Base-by-base conservation (phyloP, 176 grass and related monocot species). In the Saccharum spontaneum region DNA sequence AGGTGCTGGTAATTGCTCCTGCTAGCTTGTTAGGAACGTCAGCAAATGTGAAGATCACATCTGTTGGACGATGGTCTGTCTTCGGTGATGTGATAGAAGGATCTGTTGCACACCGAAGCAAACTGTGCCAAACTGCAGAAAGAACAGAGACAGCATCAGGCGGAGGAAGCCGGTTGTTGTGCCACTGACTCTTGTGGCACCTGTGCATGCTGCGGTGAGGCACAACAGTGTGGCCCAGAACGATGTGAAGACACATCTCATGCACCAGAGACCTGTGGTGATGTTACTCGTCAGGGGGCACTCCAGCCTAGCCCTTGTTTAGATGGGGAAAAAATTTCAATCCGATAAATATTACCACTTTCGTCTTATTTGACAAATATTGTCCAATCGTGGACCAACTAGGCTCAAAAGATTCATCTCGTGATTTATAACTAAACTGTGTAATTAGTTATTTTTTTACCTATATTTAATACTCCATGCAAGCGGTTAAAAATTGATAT, bases 1-100 rank as follows among this genome's bases (percentile, higher is more conserved):
- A 96, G 82, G 97, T 96, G 52, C 93, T 99, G 81, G 90, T 99
- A 65, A 89, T 94, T 84, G 97, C 93, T 67, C 87, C 91, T 13
- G 97, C 92, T 38, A 89, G 88, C 22, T 86, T 95, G 85, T 38
- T 99, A 73, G 97, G 93, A 82, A 89, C 84, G 59, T 92, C 90
- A 22, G 87, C 86, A 17, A 45, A 96, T 82, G 93, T 81, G 28
- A 96, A 94, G 84, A 94, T 99, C 30, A 92, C 90, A 57, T 95
- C 97, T 64, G 79, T 94, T 4, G 93, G 91, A 74, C 92, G 97
- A 73, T 95, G 96, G 96, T 95, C 96, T 41, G 93, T 94, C 39
- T 50, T 94, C 96, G 93, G 93, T 31, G 91, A 95, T 86, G 39
- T 92, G 64, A 74, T 91, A 46, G 86, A 91, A 78, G 88, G 90